These are phyloP conservation scores for Coniella lustricola DNA, from an alignment of 2,329 filamentous ascomycete species.

Conservation along the genomic window DNA sequence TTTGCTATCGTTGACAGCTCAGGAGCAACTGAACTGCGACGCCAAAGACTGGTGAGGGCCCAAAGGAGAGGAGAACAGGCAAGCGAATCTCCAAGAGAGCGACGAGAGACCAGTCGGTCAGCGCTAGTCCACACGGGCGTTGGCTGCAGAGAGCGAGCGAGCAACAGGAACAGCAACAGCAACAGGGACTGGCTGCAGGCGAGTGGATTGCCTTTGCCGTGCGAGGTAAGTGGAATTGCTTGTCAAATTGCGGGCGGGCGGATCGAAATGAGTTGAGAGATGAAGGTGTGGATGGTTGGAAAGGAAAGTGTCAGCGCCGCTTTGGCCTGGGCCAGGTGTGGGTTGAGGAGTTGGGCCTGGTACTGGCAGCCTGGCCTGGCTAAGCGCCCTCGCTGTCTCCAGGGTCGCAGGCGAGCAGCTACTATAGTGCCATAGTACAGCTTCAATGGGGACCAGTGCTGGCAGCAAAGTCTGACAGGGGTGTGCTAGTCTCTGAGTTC, in stretches of 20 bases:
- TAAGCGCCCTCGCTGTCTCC: too few relatives aligned
- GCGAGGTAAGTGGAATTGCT: not conserved
- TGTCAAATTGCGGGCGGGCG: conserved; percentile 6
- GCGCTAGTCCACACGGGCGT: not conserved
- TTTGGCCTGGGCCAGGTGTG: not conserved
- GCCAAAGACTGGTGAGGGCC: not conserved
- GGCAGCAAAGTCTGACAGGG: too few relatives aligned
- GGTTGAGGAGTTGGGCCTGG: too few relatives aligned
- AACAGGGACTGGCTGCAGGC: not conserved
- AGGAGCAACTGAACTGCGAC: too few relatives aligned
- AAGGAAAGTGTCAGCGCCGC: not conserved
- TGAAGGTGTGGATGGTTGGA: conserved; percentile 2
- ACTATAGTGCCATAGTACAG: too few relatives aligned
- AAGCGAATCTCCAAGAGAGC: not conserved
- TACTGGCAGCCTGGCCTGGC: too few relatives aligned
- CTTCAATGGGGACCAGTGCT: too few relatives aligned
- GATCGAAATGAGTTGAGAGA: conserved; percentile 6
- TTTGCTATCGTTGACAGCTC: too few relatives aligned
- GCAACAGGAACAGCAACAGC: too few relatives aligned
- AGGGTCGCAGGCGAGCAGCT: too few relatives aligned
- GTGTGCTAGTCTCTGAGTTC: too few relatives aligned
- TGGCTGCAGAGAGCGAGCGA: not conserved
- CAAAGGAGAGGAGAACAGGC: not conserved
- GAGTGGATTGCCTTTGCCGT: not conserved
- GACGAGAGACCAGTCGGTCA: not conserved